A percentile compares a stretch with the other conserved stretches of the same genome.
These are phyloP conservation scores for Hymenoscyphus infarciens DNA, from an alignment of 2,329 filamentous ascomycete genomes.

Conservation along the genomic window DNA sequence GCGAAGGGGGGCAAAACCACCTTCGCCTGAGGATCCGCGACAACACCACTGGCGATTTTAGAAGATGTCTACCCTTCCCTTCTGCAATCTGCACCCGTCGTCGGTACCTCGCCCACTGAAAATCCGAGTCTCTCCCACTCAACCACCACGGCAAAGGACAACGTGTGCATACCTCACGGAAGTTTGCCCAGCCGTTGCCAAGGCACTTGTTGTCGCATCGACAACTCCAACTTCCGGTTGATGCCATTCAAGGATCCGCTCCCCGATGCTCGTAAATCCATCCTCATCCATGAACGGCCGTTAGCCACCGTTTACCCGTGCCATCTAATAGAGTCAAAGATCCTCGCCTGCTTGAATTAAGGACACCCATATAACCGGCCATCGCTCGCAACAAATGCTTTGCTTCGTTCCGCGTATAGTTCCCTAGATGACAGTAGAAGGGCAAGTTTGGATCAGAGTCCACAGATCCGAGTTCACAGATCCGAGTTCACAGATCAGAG, in stretches of 20 bases:
- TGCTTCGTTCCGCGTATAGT: background rate
- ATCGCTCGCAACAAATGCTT: conserved; percentile 3
- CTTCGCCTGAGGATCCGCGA: conserved; percentile 14
- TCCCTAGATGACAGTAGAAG: background rate
- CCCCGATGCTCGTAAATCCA: background rate
- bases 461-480: background rate
- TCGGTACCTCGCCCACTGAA: background rate
- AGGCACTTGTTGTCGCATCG: conserved; percentile 13
- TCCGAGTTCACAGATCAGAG: background rate
- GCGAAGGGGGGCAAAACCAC: conserved; percentile 11
- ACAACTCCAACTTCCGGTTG: background rate
- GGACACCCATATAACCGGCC: background rate
- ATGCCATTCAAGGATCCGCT: background rate
- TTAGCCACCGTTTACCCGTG: too few relatives aligned
- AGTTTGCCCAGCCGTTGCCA: conserved; percentile 5
- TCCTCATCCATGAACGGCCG: background rate
- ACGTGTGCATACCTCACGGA: background rate
- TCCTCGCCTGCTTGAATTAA: conserved; percentile 1
- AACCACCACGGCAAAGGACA: background rate
- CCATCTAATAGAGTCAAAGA: too few relatives aligned
- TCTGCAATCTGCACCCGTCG: background rate
- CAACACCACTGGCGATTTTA: conserved; percentile 9
- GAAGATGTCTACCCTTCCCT: background rate
- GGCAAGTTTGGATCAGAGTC: background rate
- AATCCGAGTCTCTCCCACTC: background rate